A percentile compares a stretch with the other conserved stretches of the same genome.
Evolutionary conservation across 805 yeast species (phyloP).

Genomic region (Candida broadrunensis): DNA sequence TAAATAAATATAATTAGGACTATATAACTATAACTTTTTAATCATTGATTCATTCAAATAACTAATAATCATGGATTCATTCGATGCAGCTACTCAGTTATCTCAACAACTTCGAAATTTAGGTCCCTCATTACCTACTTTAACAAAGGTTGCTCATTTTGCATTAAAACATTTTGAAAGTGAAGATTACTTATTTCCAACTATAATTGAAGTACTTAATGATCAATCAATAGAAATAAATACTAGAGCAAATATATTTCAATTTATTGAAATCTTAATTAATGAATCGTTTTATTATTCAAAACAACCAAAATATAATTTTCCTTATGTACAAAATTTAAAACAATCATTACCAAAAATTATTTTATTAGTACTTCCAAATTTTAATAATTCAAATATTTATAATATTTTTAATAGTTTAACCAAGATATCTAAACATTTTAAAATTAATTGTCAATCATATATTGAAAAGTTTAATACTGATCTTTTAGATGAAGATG

Average conservation of each 20-base stretch:
- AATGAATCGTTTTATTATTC: conserved; percentile 32
- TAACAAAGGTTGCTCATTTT: conserved; percentile 51
- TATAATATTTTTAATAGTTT: conserved; percentile 35
- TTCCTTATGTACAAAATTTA: conserved; percentile 35
- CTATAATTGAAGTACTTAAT: conserved; percentile 59
- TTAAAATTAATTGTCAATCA: conserved; percentile 25
- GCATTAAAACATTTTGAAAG: conserved; percentile 56
- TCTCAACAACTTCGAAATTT: conserved; percentile 61
- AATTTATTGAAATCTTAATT: conserved; percentile 64
- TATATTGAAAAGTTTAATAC: conserved; percentile 22
- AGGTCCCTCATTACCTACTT: conserved; percentile 58
- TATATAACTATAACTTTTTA: too few species aligned
- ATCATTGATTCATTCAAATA: too few species aligned
- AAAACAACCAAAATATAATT: conserved; percentile 30
- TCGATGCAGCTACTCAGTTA: conserved; percentile 79
- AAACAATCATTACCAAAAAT: conserved; percentile 33
- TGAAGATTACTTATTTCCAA: conserved; percentile 66
- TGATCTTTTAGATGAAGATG: conserved; percentile 33
- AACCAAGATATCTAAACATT: conserved; percentile 32
- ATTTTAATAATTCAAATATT: conserved; percentile 32
- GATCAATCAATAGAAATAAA: conserved; percentile 51
- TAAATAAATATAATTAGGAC: too few species aligned
- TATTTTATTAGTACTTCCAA: conserved; percentile 32
- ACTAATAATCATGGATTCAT: conserved; percentile 65
- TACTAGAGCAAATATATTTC: conserved; percentile 62